phyloP scores from a whole-genome alignment of 768 basidiomycete species.

The Agrocybe pediades region DNA sequence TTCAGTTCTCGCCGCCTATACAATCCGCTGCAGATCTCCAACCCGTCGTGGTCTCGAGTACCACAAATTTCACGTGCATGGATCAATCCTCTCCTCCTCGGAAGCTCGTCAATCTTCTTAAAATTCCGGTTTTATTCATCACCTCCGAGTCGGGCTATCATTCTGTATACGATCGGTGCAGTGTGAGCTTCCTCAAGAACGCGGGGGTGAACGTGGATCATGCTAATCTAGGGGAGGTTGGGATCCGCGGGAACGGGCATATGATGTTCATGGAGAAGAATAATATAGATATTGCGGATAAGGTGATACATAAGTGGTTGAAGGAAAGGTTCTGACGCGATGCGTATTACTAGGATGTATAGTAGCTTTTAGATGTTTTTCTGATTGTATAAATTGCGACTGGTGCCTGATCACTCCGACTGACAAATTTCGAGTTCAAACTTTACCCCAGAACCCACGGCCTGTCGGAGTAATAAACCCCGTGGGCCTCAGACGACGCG shows the following conservation, averaged over 20 bases:
- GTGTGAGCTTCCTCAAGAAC: conserved; percentile 40
- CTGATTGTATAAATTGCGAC: background rate
- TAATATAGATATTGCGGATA: conserved; percentile 39
- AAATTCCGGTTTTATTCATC: conserved; percentile 47
- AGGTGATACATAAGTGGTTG: conserved; percentile 42
- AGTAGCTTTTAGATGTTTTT: too few relatives aligned
- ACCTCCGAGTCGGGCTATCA: conserved; percentile 55
- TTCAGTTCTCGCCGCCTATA: conserved; percentile 44
- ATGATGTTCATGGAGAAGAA: conserved; percentile 62
- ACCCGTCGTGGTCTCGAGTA: conserved; percentile 25
- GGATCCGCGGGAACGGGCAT: conserved; percentile 55
- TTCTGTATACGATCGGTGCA: conserved; percentile 48
- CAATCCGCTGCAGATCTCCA: conserved; percentile 36
- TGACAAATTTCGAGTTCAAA: too few relatives aligned
- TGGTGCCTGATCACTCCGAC: background rate
- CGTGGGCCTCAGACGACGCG: too few relatives aligned
- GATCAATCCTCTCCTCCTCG: conserved; percentile 45
- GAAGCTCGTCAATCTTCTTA: conserved; percentile 39
- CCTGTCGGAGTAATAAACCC: too few relatives aligned
- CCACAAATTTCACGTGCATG: conserved; percentile 38
- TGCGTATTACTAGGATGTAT: background rate
- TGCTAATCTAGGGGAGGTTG: conserved; percentile 39
- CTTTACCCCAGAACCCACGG: too few relatives aligned
- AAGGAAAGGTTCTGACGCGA: background rate
- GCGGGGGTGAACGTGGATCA: conserved; percentile 48